phyloP scores from a whole-genome alignment of 176 grass and related monocot species.

The Stipa capillata region DNA sequence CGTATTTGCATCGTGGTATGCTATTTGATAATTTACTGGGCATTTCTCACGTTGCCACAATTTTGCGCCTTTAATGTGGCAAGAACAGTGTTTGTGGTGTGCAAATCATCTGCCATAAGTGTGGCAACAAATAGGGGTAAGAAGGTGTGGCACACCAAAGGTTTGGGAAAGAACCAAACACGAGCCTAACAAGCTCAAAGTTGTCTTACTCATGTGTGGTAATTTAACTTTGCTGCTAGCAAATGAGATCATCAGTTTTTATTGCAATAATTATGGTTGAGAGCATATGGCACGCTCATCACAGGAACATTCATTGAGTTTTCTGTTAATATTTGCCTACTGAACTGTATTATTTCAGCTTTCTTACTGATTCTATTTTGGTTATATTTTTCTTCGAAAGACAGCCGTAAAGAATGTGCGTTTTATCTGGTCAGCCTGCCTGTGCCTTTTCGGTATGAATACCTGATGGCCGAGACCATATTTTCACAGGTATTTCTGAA shows the following conservation, averaged over 20 bases:
- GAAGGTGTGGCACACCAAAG: not conserved
- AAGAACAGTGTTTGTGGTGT: not conserved
- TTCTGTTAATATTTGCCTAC: too few relatives aligned
- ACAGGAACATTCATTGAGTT: not conserved
- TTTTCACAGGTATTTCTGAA: constrained; percentile 82
- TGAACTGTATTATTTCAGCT: too few relatives aligned
- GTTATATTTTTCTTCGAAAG: constrained; percentile 65
- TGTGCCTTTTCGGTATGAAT: constrained; percentile 92
- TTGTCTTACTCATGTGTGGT: not conserved
- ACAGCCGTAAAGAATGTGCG: constrained; percentile 98
- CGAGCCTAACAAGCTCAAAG: not conserved
- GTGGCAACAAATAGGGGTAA: not conserved
- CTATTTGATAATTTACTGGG: too few relatives aligned
- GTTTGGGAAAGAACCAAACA: not conserved
- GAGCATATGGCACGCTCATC: not conserved
- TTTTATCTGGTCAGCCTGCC: constrained; percentile 91
- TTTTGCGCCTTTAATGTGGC: not conserved
- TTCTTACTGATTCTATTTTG: constrained; percentile 35
- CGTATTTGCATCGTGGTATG: too few relatives aligned
- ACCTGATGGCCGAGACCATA: constrained; percentile 98
- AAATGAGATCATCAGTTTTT: not conserved
- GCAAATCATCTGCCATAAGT: not conserved
- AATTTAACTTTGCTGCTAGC: not conserved
- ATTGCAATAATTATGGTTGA: not conserved
- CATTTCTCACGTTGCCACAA: not conserved